phyloP scores from a whole-genome alignment of 1,284 basidiomycete genomes.

The Heterobasidion occidentale region DNA sequence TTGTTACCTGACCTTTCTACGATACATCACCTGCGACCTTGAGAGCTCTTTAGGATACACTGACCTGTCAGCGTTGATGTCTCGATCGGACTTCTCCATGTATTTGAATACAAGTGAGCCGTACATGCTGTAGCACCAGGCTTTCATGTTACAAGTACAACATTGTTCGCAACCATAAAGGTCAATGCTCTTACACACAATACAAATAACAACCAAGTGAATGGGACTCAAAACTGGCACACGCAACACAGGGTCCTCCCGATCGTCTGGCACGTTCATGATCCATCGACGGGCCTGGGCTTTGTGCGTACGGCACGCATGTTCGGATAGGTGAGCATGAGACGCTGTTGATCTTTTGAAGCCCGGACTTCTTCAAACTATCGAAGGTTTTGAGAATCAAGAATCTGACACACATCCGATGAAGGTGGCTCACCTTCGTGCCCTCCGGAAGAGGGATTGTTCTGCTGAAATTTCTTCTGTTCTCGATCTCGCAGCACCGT shows the following conservation, averaged over 20 bases:
- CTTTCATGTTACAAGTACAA: background rate
- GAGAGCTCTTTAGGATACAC: too few relatives aligned
- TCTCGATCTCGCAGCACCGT: constrained; percentile 50
- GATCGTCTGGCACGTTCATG: background rate
- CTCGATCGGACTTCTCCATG: too few relatives aligned
- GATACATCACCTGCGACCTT: too few relatives aligned
- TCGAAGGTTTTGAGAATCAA: background rate
- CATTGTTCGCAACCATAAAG: background rate
- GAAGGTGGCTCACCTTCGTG: constrained; percentile 28
- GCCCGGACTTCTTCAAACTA: constrained; percentile 65
- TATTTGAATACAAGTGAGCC: too few relatives aligned
- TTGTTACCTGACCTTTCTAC: too few relatives aligned
- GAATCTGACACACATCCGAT: background rate
- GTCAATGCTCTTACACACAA: too few relatives aligned
- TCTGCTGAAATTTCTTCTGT: constrained; percentile 42
- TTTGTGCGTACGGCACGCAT: constrained; percentile 27
- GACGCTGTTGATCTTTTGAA: constrained; percentile 46
- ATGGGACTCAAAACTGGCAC: background rate
- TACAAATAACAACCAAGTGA: too few relatives aligned
- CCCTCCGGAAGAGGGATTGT: constrained; percentile 40
- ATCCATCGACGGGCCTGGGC: constrained; percentile 4
- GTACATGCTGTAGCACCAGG: background rate
- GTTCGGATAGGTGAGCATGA: constrained; percentile 61
- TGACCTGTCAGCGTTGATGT: too few relatives aligned
- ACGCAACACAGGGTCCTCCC: background rate